Evolutionary conservation across 1,139 yeast species (phyloP), one percentile per base, ranked within the genome.

Genomic region (Scheffersomyces segobiensis): DNA sequence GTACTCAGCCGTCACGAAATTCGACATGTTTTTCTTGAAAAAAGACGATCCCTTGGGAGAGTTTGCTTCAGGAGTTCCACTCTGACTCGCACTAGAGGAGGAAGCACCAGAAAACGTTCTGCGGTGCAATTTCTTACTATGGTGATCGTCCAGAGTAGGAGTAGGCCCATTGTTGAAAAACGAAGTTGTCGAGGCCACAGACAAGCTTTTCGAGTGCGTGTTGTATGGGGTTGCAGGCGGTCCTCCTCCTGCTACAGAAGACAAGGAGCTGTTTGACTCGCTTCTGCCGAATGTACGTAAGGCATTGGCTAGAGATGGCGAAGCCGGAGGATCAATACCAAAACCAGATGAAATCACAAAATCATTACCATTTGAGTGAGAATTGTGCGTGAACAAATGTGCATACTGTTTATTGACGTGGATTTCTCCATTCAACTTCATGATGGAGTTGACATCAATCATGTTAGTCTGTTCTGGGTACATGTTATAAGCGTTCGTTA

Each of bases 401-500:
- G 79, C 81, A 63, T 68, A 75, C 55, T 70, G 66, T 61, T 75
- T 77, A 67, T 81, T 84, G 54, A 84, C 77, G 65, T 73, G 78
- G 48, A 84, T 76, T 51, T 81, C 82, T 24, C 87, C 88, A 55
- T 77, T 73, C 49, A 84, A 63, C 67, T 84, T 82, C 77, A 85
- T 77, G 55, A 85, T 74, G 17, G 87, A 78, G 63, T 84, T 85
- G 60, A 76, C 72, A 61, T 84, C 87, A 62, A 85, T 83, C 79
- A 83, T 82, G 51, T 71, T 76, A 53, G 83, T 76, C 60, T 77
- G 80, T 63, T 84, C 87, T 0, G 88, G 88, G 65, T 81, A 85
- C n/a, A 84, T 78, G 53, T 85, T 82, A 67, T 74, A 82, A 52
- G 78, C 76, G 51, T 79, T 74, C 54, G 75, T 66, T 50, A 80